Evolutionary conservation across 164 flowering plant genomes (phyloP).

Genomic region (Malania oleifera): DNA sequence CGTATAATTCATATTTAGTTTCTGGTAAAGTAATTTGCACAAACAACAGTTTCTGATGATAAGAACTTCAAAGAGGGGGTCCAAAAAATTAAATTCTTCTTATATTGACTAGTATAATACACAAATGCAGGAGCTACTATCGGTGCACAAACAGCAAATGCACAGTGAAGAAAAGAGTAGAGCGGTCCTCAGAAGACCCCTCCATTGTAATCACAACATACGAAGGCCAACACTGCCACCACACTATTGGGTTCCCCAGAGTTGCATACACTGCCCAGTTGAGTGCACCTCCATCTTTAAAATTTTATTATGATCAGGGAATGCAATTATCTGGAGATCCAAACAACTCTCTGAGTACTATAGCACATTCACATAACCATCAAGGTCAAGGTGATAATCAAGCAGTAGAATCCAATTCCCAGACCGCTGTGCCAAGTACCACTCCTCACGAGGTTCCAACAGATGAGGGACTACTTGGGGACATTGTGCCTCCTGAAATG

Average conservation of each 20-base stretch:
- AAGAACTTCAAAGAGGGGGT: too few species aligned
- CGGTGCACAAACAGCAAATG: constrained; percentile 89
- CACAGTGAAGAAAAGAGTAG: constrained; percentile 89
- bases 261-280: constrained; percentile 30
- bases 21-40: too few species aligned
- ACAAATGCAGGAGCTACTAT: constrained; percentile 86
- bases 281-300: constrained; percentile 20
- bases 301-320: constrained; percentile 29
- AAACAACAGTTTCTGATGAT: too few species aligned
- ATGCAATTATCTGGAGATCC: constrained; percentile 20
- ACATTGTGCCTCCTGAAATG: constrained; percentile 62
- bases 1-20: too few species aligned
- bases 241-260: constrained; percentile 60
- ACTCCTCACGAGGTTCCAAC: constrained; percentile 19
- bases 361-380: constrained; percentile 8
- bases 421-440: not conserved
- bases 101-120: too few species aligned
- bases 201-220: constrained; percentile 79
- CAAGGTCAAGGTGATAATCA: constrained; percentile 15
- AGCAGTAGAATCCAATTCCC: constrained; percentile 11
- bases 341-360: constrained; percentile 6
- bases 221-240: constrained; percentile 93
- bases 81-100: too few species aligned
- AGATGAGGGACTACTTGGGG: constrained; percentile 70
- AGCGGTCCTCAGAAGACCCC: constrained; percentile 71